Evolutionary conservation across 495 filamentous ascomycete species (phyloP).

Genomic region (Aspergillus taichungensis): DNA sequence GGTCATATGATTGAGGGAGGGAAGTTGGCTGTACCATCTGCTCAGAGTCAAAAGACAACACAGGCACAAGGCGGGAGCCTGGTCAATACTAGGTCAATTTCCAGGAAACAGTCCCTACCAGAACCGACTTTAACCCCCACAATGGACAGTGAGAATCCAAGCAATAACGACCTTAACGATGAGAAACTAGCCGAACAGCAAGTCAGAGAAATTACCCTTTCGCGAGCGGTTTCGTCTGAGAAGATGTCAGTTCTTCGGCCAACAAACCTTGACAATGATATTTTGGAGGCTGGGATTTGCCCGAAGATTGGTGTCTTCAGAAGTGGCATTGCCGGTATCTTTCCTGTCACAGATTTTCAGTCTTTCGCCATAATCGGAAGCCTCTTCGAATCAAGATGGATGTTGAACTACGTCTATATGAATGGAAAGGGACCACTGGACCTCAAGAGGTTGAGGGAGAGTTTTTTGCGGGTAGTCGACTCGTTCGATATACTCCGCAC

Average conservation of each 20-base stretch:
- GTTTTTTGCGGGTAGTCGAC: conserved; percentile 35
- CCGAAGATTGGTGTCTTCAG: conserved; percentile 48
- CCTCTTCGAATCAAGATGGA: conserved; percentile 41
- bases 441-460: conserved; percentile 35
- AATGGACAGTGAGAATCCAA: conserved; percentile 1
- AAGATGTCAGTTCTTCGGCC: conserved; percentile 37
- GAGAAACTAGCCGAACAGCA: conserved; percentile 9
- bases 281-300: conserved; percentile 38
- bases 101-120: conserved; percentile 3
- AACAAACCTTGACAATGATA: conserved; percentile 30
- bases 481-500: conserved; percentile 62
- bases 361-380: conserved; percentile 54
- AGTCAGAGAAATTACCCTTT: not conserved
- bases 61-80: not conserved
- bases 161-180: conserved; percentile 4
- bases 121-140: not conserved
- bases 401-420: conserved; percentile 51
- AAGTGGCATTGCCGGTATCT: conserved; percentile 47
- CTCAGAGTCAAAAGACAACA: conserved; percentile 9
- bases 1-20: conserved; percentile 30
- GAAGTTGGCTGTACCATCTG: conserved; percentile 17
- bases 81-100: conserved; percentile 6
- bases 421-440: conserved; percentile 42
- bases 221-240: conserved; percentile 21
- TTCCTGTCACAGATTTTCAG: conserved; percentile 57